Percentiles rank a stretch among this genome's conserved stretches.
Evolutionary conservation across 805 yeast genomes (phyloP).

Genomic region (Suhomyces sp.): DNA sequence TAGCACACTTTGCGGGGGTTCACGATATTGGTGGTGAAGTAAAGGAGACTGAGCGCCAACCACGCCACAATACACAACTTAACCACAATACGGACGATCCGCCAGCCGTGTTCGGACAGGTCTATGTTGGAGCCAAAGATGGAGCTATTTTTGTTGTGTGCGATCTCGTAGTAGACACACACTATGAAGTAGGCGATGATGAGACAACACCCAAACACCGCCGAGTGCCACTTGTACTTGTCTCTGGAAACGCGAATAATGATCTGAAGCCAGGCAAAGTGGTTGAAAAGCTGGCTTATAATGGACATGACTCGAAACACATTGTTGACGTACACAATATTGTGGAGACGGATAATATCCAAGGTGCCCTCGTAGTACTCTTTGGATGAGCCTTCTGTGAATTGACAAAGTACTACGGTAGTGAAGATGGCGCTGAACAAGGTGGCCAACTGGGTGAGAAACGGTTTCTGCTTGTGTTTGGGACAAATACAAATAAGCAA

Average conservation of each 20-base stretch:
- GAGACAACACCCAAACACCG: conserved; percentile 17
- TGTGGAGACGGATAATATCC: conserved; percentile 44
- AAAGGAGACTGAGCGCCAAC: conserved; percentile 33
- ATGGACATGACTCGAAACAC: conserved; percentile 38
- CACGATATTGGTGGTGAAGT: conserved; percentile 38
- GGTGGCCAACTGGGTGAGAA: conserved; percentile 56
- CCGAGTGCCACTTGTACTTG: conserved; percentile 25
- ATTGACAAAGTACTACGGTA: conserved; percentile 48
- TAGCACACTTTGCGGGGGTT: conserved; percentile 42
- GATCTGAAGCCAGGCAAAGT: conserved; percentile 57
- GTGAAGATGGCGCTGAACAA: conserved; percentile 52
- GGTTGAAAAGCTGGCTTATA: conserved; percentile 43
- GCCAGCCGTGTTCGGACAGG: conserved; percentile 10
- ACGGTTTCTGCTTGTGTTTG: conserved; percentile 51
- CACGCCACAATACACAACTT: conserved; percentile 27
- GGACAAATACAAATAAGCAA: conserved; percentile 53
- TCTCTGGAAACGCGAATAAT: conserved; percentile 23
- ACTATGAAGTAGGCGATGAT: conserved; percentile 16
- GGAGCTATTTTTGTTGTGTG: conserved; percentile 7
- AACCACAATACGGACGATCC: conserved; percentile 28
- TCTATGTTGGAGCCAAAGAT: conserved; percentile 9
- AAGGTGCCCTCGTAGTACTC: conserved; percentile 57
- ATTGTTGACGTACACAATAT: conserved; percentile 34
- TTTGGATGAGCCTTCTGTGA: conserved; percentile 43
- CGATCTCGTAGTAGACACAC: conserved; percentile 12